A percentile compares a stretch with the other conserved stretches of the same genome.
Evolutionary conservation across 2,329 filamentous ascomycete species (phyloP).

Genomic region (Tolypocladium sp.): DNA sequence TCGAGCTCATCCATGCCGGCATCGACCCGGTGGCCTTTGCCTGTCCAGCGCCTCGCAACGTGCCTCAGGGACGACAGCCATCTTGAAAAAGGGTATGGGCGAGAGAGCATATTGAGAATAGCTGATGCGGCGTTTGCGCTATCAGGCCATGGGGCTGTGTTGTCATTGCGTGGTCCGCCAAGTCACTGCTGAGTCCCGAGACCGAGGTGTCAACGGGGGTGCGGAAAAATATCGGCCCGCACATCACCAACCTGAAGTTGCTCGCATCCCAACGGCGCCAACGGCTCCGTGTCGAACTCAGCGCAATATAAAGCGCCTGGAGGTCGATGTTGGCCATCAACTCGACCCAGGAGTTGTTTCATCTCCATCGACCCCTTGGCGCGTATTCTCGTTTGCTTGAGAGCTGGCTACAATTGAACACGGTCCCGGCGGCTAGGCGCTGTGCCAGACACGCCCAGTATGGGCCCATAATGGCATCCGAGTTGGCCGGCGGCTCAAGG

Average conservation of each 20-base stretch:
- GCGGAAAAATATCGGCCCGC: neutral
- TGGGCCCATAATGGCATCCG: neutral
- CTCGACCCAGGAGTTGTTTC: neutral
- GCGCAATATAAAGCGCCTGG: neutral
- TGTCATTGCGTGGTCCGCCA: neutral
- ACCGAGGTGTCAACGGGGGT: neutral
- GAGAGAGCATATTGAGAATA: neutral
- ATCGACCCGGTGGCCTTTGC: neutral
- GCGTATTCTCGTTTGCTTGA: no score
- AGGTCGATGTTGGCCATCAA: neutral
- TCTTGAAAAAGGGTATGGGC: neutral
- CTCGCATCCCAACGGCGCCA: no score
- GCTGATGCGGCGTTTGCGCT: neutral
- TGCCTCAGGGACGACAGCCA: neutral
- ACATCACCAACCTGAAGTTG: neutral
- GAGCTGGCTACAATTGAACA: no score
- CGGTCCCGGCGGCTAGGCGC: neutral
- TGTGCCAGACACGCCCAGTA: neutral
- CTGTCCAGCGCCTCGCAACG: neutral
- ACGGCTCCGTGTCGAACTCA: no score
- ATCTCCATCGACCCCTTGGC: neutral
- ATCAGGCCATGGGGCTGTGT: neutral
- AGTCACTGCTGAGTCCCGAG: no score
- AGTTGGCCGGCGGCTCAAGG: neutral
- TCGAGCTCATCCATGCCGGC: neutral